phyloP scores from a whole-genome alignment of 768 basidiomycete species.

The Chlorophyllum brunneum region DNA sequence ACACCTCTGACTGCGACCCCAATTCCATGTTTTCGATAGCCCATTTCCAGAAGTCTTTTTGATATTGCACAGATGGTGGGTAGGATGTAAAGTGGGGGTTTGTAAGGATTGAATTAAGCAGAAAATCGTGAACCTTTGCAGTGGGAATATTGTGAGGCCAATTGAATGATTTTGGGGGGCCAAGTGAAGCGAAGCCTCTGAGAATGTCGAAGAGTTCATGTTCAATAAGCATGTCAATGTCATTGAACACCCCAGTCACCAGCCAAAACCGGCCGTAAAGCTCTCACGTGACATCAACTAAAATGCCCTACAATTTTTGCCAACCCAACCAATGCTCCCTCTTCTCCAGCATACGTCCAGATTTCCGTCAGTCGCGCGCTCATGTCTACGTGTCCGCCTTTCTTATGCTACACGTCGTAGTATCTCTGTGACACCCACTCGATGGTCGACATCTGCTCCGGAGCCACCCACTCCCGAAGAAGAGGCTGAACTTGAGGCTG shows the following conservation, averaged over 20 bases:
- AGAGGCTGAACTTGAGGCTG: constrained; percentile 18
- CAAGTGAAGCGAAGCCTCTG: constrained; percentile 49
- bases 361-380: constrained; percentile 20
- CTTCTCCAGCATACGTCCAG: constrained; percentile 27
- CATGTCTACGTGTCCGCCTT: constrained; percentile 24
- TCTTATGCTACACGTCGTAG: constrained; percentile 21
- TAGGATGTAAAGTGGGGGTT: constrained; percentile 51
- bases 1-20: constrained; percentile 42
- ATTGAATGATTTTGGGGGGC: constrained; percentile 35
- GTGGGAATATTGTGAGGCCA: constrained; percentile 39
- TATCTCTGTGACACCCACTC: constrained; percentile 22
- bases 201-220: constrained; percentile 40
- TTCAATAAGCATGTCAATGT: not conserved
- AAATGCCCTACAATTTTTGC: no score
- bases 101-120: constrained; percentile 49
- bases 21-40: constrained; percentile 51
- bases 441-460: constrained; percentile 19
- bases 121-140: constrained; percentile 45
- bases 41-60: constrained; percentile 73
- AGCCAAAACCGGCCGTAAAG: constrained; percentile 19
- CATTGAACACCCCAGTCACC: not conserved
- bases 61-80: constrained; percentile 62
- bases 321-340: no score
- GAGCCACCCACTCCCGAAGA: constrained; percentile 24
- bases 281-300: constrained; percentile 26